Conservation (phyloP, 768 basidiomycete genomes). For the Tricholoma bakamatsutake region DNA sequence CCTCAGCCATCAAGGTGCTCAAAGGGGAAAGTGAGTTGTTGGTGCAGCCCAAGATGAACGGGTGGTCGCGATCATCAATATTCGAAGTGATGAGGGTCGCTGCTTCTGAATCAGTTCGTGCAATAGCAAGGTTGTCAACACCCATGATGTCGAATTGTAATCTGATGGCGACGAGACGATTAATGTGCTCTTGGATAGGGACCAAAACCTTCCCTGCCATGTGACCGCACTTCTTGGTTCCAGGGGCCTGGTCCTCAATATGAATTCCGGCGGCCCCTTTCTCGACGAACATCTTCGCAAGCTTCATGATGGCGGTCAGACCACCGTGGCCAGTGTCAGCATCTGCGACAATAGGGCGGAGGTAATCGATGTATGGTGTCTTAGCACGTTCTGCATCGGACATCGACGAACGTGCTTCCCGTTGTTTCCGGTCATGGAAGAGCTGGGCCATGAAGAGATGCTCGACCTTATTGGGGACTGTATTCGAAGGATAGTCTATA, state of each 20-base stretch:
- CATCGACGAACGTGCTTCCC: constrained; percentile 67
- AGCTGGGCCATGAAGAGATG: constrained; percentile 97
- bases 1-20: constrained; percentile 76
- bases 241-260: constrained; percentile 95
- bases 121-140: constrained; percentile 88
- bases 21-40: constrained; percentile 67
- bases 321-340: constrained; percentile 99
- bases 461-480: constrained; percentile 97
- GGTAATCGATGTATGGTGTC: constrained; percentile 77
- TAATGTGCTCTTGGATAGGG: constrained; percentile 96
- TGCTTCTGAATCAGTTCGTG: constrained; percentile 95
- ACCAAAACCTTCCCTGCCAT: constrained; percentile 97
- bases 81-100: constrained; percentile 96
- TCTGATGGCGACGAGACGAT: constrained; percentile 94
- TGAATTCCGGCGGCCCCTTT: constrained; percentile 98
- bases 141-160: constrained; percentile 99
- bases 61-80: constrained; percentile 95
- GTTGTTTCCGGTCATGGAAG: constrained; percentile 98
- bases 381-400: constrained; percentile 64
- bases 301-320: constrained; percentile 97
- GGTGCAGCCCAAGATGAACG: constrained; percentile 92
- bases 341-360: constrained; percentile 93
- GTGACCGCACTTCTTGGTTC: constrained; percentile 94
- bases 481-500: constrained; percentile 95
- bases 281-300: constrained; percentile 98